Percentiles rank a stretch among this genome's conserved stretches.
Conservation (phyloP, 352 stramenopile species). For the Phytopythium boreale region DNA sequence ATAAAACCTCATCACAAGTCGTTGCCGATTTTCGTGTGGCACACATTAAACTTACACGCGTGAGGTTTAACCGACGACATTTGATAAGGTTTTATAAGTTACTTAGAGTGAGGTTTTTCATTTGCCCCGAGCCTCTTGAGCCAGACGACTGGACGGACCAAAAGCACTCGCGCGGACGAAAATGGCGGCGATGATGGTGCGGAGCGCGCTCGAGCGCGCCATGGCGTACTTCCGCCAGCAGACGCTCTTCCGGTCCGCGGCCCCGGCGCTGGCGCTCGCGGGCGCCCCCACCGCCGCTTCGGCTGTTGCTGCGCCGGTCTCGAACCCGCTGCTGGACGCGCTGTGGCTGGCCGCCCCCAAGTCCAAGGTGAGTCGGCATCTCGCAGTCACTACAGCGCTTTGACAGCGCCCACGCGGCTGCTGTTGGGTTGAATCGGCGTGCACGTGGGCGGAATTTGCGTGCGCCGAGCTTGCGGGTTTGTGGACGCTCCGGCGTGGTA, state of each 20-base stretch:
- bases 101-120: not conserved
- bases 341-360: conserved; percentile 85
- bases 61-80: no score
- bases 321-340: conserved; percentile 61
- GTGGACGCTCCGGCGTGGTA: not conserved
- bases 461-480: not conserved
- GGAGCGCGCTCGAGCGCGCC: conserved; percentile 66
- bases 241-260: conserved; percentile 38
- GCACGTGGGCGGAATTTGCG: not conserved
- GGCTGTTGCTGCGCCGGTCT: conserved; percentile 23
- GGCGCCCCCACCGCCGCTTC: conserved; percentile 13
- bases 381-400: not conserved
- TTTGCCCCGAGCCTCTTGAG: not conserved
- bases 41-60: not conserved
- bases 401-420: not conserved
- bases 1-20: not conserved
- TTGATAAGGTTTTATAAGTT: not conserved
- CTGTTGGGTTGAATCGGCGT: not conserved
- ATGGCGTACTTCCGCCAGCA: conserved; percentile 52
- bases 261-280: conserved; percentile 33
- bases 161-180: conserved; percentile 5
- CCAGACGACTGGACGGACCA: not conserved
- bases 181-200: conserved; percentile 63
- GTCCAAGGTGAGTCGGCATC: conserved; percentile 64
- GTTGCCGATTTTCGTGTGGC: not conserved